These are phyloP conservation scores for Porogramme epimiltina DNA, from an alignment of 1,284 basidiomycete genomes.

Conservation along the genomic window DNA sequence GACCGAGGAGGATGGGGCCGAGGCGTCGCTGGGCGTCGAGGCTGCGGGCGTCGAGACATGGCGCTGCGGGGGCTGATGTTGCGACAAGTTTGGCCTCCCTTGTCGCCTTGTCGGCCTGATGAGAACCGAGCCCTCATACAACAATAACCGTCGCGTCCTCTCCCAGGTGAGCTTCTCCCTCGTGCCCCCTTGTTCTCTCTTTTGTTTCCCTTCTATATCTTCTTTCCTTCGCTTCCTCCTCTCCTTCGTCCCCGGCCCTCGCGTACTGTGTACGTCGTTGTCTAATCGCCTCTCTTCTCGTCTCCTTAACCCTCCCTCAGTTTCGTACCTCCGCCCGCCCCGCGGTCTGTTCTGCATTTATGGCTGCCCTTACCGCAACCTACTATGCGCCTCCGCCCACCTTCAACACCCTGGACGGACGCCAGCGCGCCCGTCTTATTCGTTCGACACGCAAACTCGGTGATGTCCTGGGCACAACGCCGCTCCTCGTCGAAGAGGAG, in stretches of 20 bases:
- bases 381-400: conserved; percentile 38
- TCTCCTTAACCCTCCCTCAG: not conserved
- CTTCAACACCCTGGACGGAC: conserved; percentile 47
- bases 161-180: not conserved
- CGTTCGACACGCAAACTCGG: conserved; percentile 62
- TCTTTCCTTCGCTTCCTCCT: not conserved
- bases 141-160: not conserved
- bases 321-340: not conserved
- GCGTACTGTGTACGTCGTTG: conserved; percentile 8
- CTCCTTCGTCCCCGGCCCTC: not conserved
- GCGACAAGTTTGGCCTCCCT: not conserved
- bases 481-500: conserved; percentile 46
- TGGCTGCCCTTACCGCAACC: not conserved
- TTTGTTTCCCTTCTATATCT: conserved; percentile 9
- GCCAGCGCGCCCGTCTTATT: conserved; percentile 54
- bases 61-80: not conserved
- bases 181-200: not conserved
- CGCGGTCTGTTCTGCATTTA: not conserved
- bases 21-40: too few species aligned
- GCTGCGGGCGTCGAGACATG: not conserved
- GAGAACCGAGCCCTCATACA: not conserved
- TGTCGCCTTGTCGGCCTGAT: not conserved
- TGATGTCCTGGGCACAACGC: conserved; percentile 56
- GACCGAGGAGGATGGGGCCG: too few species aligned
- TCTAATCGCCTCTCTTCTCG: not conserved